Evolutionary conservation across 176 grass and related monocot species (phyloP), one percentile per base, ranked within the genome.

Genomic region (Musa troglodytarum): DNA sequence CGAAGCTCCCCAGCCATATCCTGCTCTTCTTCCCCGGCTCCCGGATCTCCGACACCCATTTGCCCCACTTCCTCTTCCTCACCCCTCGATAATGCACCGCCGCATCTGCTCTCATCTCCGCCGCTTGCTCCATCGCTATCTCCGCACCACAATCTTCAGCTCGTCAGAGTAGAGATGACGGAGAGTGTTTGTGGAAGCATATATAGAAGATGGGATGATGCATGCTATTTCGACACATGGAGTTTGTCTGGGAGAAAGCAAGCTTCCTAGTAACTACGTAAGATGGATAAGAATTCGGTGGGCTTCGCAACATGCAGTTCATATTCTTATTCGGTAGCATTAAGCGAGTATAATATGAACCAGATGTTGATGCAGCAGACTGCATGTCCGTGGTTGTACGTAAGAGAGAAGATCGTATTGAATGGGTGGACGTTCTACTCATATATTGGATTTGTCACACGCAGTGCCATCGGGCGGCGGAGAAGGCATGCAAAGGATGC

Each of bases 41-140:
- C 14, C 88, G 79, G 82, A 91, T 91, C 79, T 91, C 88, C 4
- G 85, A 91, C 14, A 87, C 88, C 88, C 88, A 91, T 71, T 87
- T 91, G 24, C 88, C 88, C 88, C 88, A 91, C 43, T 87, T 87
- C 26, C 82, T 65, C 73, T 82, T 64, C 76, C 88, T 14, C 28
- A 91, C 85, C 14, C 85, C 88, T 1, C 85, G 63, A 23, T 65
- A 65, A 23, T 26, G 63, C 22, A 65, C 63, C 23, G 63, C 21
- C 21, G 20, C 62, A 0, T 14, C 63, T 3, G 63, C 63, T 28
- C 63, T 3, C 63, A 26, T 26, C 63, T 26, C 11, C 20, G 14
- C 63, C 10, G n/a, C 6, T 7, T 61, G 14, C 17, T 15, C 57
- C 57, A 61, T 61, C 11, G 9, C 53, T 14, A 1, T 11, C 9